These are phyloP conservation scores for Lenwebbia sp. DNA, from an alignment of 345 rosid species.

Conservation along the genomic window DNA sequence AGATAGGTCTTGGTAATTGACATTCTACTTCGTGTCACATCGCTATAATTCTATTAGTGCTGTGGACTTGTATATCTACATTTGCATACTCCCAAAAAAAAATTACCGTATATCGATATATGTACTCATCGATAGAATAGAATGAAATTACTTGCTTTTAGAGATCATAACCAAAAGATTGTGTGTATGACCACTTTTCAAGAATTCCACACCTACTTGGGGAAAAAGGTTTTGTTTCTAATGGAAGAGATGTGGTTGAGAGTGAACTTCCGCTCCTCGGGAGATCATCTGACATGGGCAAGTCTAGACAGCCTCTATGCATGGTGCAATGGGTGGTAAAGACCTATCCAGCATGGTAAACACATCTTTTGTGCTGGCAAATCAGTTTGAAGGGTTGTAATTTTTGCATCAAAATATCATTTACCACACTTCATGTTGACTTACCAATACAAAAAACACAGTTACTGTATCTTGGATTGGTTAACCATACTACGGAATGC, in stretches of 20 bases:
- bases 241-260: neutral
- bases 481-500: neutral
- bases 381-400: neutral
- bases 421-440: neutral
- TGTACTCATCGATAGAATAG: neutral
- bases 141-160: neutral
- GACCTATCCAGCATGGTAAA: neutral
- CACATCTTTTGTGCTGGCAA: neutral
- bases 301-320: neutral
- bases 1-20: neutral
- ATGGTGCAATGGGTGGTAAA: neutral
- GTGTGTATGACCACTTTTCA: neutral
- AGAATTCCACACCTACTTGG: neutral
- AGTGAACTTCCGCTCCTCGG: neutral
- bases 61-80: neutral
- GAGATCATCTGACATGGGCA: neutral
- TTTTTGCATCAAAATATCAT: neutral
- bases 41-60: neutral
- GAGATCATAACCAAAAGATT: neutral
- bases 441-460: neutral
- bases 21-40: neutral
- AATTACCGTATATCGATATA: neutral
- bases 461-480: neutral
- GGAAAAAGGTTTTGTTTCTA: neutral
- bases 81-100: neutral